Base-by-base conservation (phyloP, 768 basidiomycete species). In the Lentinula sp. region DNA sequence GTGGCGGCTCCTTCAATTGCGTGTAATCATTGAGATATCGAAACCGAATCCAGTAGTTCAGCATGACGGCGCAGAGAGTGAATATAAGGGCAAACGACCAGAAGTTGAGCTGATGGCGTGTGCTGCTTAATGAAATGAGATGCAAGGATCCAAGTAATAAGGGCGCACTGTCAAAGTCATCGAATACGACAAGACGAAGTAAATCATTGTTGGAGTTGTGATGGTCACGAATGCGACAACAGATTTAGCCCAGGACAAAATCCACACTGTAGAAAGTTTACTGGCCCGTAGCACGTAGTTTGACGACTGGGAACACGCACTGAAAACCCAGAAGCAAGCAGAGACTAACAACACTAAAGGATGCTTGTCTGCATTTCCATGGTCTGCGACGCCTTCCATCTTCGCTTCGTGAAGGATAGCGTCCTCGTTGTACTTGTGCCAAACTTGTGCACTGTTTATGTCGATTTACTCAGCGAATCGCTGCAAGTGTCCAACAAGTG, bases 21-120 rank as follows among this genome's bases (percentile, higher is more conserved):
- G 83, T 85, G 67, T 88, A 92, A 65, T 82, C 83, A 69, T 89
- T 90, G 66, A 90, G 82, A 71, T 87, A 91, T 59, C 84, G 86
- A 71, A 86, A 90, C 59, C 93, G 87, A 61, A 96, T 87, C 81
- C 90, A 89, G 67, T 95, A 91, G 71, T 91, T 90, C 18, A 92
- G 69, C 6, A 81, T 87, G 51, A 90, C 78, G 2, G 82, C 79
- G 3, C 86, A 85, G 16, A 86, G 76, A 13, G 79, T 74, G 65
- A 94, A 91, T 9, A 96, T 80, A 63, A 89, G 78, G 6, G 89
- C 88, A 65, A 98, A 88, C 46, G 90, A 91, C 82, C 93, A 94
- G 73, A 97, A 97, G 66, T 92, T 92, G 50, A 98, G 83, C 86
- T 95, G 37, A 42, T 16, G 53, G n/a, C 28, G 54, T 51, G 62